phyloP scores from a whole-genome alignment of 1,284 basidiomycete species.

The Leccinum pachyderme region DNA sequence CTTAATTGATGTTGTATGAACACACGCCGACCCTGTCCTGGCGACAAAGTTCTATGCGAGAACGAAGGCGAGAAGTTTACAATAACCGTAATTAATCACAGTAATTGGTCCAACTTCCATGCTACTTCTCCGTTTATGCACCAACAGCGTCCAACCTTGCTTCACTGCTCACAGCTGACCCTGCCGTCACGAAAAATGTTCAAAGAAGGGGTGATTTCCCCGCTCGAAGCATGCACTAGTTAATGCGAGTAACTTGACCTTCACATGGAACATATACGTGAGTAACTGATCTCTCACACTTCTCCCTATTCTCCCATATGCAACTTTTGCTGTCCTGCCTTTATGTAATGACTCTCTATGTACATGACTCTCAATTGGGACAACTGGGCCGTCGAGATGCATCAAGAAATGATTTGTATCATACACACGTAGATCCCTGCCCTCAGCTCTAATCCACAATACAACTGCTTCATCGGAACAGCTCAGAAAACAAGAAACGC shows the following conservation, averaged over 20 bases:
- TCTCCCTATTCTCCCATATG: too few species aligned
- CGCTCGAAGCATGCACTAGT: too few species aligned
- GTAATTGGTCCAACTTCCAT: too few species aligned
- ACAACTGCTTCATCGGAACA: background rate
- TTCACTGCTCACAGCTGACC: too few species aligned
- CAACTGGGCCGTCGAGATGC: background rate
- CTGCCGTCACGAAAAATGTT: too few species aligned
- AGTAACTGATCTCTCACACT: too few species aligned
- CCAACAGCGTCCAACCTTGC: too few species aligned
- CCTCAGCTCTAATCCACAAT: background rate
- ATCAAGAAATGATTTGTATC: background rate
- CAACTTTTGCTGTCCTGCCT: background rate
- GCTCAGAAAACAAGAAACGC: background rate
- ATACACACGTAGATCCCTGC: conserved; percentile 3
- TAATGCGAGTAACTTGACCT: too few species aligned
- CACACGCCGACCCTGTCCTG: background rate
- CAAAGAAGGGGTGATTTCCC: too few species aligned
- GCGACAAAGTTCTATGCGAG: background rate
- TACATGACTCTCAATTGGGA: background rate
- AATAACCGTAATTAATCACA: too few species aligned
- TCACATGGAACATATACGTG: too few species aligned
- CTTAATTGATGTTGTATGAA: background rate
- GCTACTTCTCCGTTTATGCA: too few species aligned
- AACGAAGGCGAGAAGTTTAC: background rate
- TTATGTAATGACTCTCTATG: background rate